These are phyloP conservation scores for Ceratobasidium sp. DNA, from an alignment of 1,284 basidiomycete species.

Conservation along the genomic window DNA sequence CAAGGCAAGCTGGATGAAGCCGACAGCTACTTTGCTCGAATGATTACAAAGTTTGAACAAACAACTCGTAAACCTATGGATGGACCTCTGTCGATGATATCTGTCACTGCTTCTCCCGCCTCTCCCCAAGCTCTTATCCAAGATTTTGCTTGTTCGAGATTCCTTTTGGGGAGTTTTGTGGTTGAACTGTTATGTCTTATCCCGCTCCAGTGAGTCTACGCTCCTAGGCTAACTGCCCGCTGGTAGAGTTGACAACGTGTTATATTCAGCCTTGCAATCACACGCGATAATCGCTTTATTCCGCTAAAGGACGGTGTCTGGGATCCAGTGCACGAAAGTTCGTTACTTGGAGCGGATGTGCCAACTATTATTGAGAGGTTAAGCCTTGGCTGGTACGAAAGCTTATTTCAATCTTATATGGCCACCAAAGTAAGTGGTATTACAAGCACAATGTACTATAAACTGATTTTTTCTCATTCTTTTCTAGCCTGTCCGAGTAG, in stretches of 20 bases:
- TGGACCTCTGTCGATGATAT: slow-evolving; percentile 59
- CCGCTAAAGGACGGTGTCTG: slow-evolving; percentile 63
- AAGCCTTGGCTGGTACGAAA: slow-evolving; percentile 77
- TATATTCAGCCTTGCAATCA: slow-evolving; percentile 62
- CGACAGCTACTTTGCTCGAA: slow-evolving; percentile 62
- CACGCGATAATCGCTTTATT: slow-evolving; percentile 72
- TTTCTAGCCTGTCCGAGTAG: slow-evolving; percentile 68
- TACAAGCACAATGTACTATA: slow-evolving; percentile 56
- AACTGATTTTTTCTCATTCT: slow-evolving; percentile 64
- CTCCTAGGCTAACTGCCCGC: background rate
- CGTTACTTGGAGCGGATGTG: slow-evolving; percentile 62
- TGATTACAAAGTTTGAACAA: slow-evolving; percentile 66
- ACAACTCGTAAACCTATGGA: slow-evolving; percentile 68
- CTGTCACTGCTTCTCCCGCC: slow-evolving; percentile 53
- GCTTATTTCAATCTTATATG: slow-evolving; percentile 74
- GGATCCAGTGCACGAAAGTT: too few species aligned
- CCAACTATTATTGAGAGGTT: slow-evolving; percentile 67
- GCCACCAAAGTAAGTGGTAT: slow-evolving; percentile 61
- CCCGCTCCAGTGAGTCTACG: slow-evolving; percentile 44
- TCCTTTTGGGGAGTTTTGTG: slow-evolving; percentile 40
- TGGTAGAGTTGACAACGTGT: background rate
- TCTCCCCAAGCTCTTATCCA: background rate
- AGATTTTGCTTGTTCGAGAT: background rate
- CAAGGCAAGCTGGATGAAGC: slow-evolving; percentile 57
- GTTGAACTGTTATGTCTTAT: slow-evolving; percentile 48